These are phyloP conservation scores for Naganishia cerealis DNA, from an alignment of 1,284 basidiomycete genomes.

Conservation along the genomic window DNA sequence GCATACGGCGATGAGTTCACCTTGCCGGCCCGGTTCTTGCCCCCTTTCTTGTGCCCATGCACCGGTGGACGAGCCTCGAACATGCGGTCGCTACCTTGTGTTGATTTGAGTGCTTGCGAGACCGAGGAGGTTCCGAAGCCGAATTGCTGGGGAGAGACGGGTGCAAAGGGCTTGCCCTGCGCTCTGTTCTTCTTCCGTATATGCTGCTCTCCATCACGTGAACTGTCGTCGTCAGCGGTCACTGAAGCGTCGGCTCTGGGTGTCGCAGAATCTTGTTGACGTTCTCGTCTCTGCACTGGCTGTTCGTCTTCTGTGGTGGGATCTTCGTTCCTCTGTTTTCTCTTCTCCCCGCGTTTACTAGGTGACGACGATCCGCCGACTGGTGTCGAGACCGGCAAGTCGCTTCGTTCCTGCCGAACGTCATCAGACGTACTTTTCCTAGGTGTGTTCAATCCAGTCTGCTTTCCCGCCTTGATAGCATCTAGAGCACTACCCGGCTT, in stretches of 20 bases:
- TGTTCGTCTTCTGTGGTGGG: background rate
- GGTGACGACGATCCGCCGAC: slow-evolving; percentile 4
- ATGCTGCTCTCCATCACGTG: background rate
- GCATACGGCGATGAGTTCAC: slow-evolving; percentile 9
- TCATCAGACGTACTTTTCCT: slow-evolving; percentile 1
- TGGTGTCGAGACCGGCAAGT: background rate
- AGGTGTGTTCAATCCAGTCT: slow-evolving; percentile 5
- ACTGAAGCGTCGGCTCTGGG: background rate
- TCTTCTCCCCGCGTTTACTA: slow-evolving; percentile 11
- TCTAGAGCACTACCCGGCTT: slow-evolving; percentile 25
- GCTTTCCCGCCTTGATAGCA: slow-evolving; percentile 24
- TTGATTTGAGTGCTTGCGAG: slow-evolving; percentile 5
- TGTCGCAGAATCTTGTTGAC: background rate
- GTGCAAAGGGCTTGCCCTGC: background rate
- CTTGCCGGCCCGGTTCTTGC: slow-evolving; percentile 17
- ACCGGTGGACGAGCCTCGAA: slow-evolving; percentile 7
- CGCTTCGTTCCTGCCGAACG: background rate
- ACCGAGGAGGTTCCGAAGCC: slow-evolving; percentile 10
- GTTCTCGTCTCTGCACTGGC: background rate
- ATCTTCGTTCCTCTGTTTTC: slow-evolving; percentile 17
- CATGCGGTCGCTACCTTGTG: slow-evolving; percentile 15
- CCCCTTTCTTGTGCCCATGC: slow-evolving; percentile 5
- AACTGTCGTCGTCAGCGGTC: background rate
- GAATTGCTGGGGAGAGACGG: slow-evolving; percentile 11
- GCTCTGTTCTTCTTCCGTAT: slow-evolving; percentile 15